Evolutionary conservation across 352 stramenopile genomes (phyloP).

Genomic region (Pythium insidiosum): DNA sequence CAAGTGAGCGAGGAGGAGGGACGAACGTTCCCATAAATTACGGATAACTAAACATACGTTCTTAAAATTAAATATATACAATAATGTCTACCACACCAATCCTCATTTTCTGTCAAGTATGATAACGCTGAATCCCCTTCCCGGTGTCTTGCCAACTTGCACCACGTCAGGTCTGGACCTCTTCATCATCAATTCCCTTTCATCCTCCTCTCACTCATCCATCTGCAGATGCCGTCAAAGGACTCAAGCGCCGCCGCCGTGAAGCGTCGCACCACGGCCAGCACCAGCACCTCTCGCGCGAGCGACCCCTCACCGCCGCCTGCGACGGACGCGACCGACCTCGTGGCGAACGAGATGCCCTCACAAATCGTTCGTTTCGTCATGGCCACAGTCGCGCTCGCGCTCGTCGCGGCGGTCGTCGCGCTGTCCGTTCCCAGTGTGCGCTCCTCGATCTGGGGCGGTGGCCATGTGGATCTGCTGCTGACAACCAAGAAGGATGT

Average conservation of each 20-base stretch:
- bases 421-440: conserved; percentile 3
- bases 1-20: too few relatives aligned
- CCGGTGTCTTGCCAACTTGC: background rate
- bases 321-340: background rate
- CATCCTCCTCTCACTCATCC: too few relatives aligned
- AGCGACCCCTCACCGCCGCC: background rate
- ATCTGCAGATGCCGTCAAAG: background rate
- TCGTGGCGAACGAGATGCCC: conserved; percentile 1
- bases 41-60: too few relatives aligned
- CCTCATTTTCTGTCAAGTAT: background rate
- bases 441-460: background rate
- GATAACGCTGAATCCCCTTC: too few relatives aligned
- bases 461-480: background rate
- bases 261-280: conserved; percentile 1
- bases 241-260: background rate
- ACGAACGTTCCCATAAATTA: too few relatives aligned
- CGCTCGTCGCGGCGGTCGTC: background rate
- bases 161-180: background rate
- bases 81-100: conserved; percentile 1
- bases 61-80: background rate
- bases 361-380: conserved; percentile 2
- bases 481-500: conserved; percentile 4
- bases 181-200: conserved; percentile 1
- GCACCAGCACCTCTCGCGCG: background rate
- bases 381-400: conserved; percentile 4